Evolutionary conservation across 768 basidiomycete genomes (phyloP), one percentile per base, ranked within the genome.

Genomic region (Hypholoma sublateritium): DNA sequence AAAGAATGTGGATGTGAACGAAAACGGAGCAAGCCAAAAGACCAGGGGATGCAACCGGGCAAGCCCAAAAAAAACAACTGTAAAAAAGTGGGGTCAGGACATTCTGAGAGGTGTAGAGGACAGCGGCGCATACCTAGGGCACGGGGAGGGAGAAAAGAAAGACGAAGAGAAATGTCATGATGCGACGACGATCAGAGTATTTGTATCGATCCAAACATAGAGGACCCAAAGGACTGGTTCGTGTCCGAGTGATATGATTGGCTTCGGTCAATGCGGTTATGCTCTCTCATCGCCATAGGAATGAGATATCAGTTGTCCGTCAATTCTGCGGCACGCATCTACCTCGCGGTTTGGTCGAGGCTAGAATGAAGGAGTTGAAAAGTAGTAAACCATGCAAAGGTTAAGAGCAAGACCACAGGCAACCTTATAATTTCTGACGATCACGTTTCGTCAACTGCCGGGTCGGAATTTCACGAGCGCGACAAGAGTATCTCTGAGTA

Each of bases 41-140:
- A 75, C 75, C 74, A 80, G 75, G 81, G 76, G 82, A 81, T 79
- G 86, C 88, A 74, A 78, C 87, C 85, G 75, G 86, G 87, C 87
- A 83, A 75, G 79, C 85, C 86, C 81, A 78, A 74, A 76, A n/a
- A 82, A 56, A 78, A 76, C 70, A 74, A 68, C 73, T 74, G 50
- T 24, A 61, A 59, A 48, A 52, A 49, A 14, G 45, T 50, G 19
- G 42, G 17, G 55, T 61, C 25, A 65, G 58, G 34, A 28, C 16
- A 32, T 32, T 32, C 28, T 32, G 28, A 24, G 16, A 9, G 8
- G 13, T 50, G 50, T 22, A 14, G 25, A 55, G 17, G 41, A 21
- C 19, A 35, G 21, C 37, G n/a, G 41, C n/a, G 42, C 53, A 53
- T 74, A 67, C 59, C 64, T 22, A 72, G 65, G 69, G 70, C 68